These are phyloP conservation scores for Larix kaempferi DNA, from an alignment of 75 land plant species.

Conservation along the genomic window DNA sequence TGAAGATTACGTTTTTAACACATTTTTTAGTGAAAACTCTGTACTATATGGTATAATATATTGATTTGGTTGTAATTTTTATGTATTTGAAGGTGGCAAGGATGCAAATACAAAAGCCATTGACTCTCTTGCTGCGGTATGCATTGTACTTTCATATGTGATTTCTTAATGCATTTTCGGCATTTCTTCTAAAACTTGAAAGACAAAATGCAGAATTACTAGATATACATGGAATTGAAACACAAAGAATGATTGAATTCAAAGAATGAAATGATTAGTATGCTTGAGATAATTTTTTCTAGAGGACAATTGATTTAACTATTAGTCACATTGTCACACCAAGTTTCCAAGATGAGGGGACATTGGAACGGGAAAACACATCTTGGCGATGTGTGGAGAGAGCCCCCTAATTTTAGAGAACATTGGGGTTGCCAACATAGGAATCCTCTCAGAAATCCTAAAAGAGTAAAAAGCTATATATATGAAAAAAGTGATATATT, in stretches of 20 bases:
- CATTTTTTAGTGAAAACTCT: background rate
- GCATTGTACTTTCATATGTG: background rate
- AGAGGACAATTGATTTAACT: background rate
- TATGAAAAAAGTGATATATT: too few species aligned
- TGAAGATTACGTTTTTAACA: background rate
- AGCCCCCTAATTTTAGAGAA: too few species aligned
- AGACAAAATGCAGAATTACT: background rate
- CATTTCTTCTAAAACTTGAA: background rate
- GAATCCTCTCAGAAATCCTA: too few species aligned
- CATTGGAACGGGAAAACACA: too few species aligned
- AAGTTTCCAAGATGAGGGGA: too few species aligned
- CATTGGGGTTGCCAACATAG: too few species aligned
- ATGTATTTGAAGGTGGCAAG: conserved; percentile 32
- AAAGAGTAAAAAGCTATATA: too few species aligned
- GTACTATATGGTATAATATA: background rate
- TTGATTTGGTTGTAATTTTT: conserved; percentile 6
- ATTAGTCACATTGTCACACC: too few species aligned
- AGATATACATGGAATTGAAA: background rate
- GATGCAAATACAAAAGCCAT: conserved; percentile 29
- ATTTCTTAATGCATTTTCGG: background rate
- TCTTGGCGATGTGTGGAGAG: too few species aligned
- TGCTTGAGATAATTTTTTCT: background rate
- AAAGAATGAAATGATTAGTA: background rate
- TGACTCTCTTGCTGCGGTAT: conserved; percentile 40
- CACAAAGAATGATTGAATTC: background rate